Percentiles rank a stretch among this genome's conserved stretches.
phyloP scores from a whole-genome alignment of 2,329 filamentous ascomycete genomes.

The Aureobasidium sp. region DNA sequence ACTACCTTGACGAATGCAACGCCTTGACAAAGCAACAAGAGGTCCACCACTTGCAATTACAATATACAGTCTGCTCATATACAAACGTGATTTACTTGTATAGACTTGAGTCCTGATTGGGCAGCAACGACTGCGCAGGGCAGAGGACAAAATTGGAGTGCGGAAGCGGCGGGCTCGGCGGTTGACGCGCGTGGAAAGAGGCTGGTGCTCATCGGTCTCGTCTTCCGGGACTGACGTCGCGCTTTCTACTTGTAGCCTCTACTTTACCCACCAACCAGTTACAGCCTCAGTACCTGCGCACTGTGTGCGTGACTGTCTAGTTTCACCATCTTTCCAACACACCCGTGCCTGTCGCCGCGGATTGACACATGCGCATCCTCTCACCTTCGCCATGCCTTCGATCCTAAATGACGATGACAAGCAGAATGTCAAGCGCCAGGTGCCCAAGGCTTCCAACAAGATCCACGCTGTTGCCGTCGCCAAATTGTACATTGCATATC shows the following conservation, averaged over 20 bases:
- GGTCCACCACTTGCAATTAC: not conserved
- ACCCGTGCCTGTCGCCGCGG: not conserved
- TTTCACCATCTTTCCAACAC: not conserved
- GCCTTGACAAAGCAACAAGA: not conserved
- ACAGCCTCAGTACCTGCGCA: not conserved
- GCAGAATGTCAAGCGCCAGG: conserved; percentile 87
- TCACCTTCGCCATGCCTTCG: conserved; percentile 42
- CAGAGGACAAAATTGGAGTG: conserved; percentile 10
- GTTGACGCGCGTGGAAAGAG: not conserved
- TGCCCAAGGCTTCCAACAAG: conserved; percentile 93
- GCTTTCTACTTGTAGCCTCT: not conserved
- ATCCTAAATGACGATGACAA: conserved; percentile 90
- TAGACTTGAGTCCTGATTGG: not conserved
- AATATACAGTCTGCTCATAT: not conserved
- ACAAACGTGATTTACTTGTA: not conserved
- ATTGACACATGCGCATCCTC: not conserved
- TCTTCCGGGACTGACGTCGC: not conserved
- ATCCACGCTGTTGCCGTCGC: conserved; percentile 94
- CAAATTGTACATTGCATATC: conserved; percentile 86
- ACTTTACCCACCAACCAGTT: not conserved
- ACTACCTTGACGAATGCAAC: conserved; percentile 2
- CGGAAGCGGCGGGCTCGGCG: conserved; percentile 11
- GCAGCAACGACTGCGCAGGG: not conserved
- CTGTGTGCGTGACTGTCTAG: not conserved
- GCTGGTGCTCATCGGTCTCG: not conserved